Evolutionary conservation across 805 yeast genomes (phyloP).

Genomic region (Starmera amethionina): DNA sequence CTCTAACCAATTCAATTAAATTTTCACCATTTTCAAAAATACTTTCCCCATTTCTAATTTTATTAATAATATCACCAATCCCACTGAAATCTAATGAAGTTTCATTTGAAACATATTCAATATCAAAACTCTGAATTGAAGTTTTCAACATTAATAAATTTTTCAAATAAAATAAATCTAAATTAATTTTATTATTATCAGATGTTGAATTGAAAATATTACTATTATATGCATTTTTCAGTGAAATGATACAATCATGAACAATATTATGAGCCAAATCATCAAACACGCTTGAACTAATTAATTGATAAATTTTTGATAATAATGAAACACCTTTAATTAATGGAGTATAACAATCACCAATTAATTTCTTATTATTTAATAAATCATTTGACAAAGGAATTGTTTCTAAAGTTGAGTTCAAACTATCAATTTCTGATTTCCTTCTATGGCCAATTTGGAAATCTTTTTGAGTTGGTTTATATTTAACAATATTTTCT

Average conservation of each 20-base stretch:
- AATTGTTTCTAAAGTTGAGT: constrained; percentile 10
- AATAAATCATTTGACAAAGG: background rate
- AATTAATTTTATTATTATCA: constrained; percentile 43
- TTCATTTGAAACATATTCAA: constrained; percentile 64
- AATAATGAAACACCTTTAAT: constrained; percentile 58
- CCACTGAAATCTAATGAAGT: constrained; percentile 78
- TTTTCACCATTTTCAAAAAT: constrained; percentile 15
- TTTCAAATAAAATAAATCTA: constrained; percentile 58
- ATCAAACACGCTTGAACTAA: constrained; percentile 72
- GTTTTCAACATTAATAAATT: constrained; percentile 62
- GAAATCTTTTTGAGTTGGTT: constrained; percentile 61
- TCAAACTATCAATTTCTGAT: constrained; percentile 15
- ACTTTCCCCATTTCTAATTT: constrained; percentile 22
- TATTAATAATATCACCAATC: constrained; percentile 39
- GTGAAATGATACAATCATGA: constrained; percentile 60
- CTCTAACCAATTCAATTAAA: constrained; percentile 44
- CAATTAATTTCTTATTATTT: background rate
- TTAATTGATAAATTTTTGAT: constrained; percentile 70
- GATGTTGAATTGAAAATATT: constrained; percentile 19
- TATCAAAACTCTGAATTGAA: constrained; percentile 69
- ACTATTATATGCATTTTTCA: constrained; percentile 42
- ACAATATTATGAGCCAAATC: constrained; percentile 83
- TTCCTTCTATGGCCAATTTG: constrained; percentile 38
- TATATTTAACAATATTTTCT: constrained; percentile 54
- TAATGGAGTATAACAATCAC: constrained; percentile 60